phyloP scores from a whole-genome alignment of 1,139 yeast species.

The Lodderomyces elongisporus region DNA sequence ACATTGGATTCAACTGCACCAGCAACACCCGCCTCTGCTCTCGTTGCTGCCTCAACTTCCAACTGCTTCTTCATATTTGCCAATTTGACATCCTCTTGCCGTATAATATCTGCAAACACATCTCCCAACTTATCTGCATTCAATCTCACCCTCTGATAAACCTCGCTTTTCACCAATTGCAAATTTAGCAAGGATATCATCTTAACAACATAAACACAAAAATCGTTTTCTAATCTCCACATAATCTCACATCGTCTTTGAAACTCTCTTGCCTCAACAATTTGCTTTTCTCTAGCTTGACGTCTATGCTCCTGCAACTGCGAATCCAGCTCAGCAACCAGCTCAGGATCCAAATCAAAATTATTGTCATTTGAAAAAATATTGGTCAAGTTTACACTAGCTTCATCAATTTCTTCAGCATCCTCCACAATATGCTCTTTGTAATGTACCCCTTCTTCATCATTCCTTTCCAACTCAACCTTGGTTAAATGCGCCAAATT shows the following conservation, averaged over 20 bases:
- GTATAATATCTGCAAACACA: constrained; percentile 14
- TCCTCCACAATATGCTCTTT: constrained; percentile 25
- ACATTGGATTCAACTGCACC: no score
- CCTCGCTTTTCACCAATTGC: constrained; percentile 27
- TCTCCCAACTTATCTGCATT: constrained; percentile 49
- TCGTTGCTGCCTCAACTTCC: not conserved
- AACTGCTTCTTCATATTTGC: not conserved
- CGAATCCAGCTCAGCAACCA: constrained; percentile 12
- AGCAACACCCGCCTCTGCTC: not conserved
- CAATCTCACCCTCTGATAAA: constrained; percentile 38
- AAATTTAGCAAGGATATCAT: constrained; percentile 41
- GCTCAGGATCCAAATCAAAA: constrained; percentile 14
- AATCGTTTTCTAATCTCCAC: constrained; percentile 39
- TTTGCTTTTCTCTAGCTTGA: constrained; percentile 6
- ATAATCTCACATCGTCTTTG: constrained; percentile 13
- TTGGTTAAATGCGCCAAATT: constrained; percentile 21
- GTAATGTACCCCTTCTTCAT: constrained; percentile 55
- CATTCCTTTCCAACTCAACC: constrained; percentile 47
- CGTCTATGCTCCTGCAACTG: constrained; percentile 17
- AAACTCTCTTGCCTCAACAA: constrained; percentile 2
- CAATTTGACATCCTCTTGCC: constrained; percentile 1
- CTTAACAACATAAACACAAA: constrained; percentile 51
- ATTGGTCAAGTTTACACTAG: constrained; percentile 2
- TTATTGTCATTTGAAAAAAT: constrained; percentile 15
- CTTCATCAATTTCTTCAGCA: constrained; percentile 11